phyloP scores from a whole-genome alignment of 768 basidiomycete genomes.

The Calocybe cyanea region DNA sequence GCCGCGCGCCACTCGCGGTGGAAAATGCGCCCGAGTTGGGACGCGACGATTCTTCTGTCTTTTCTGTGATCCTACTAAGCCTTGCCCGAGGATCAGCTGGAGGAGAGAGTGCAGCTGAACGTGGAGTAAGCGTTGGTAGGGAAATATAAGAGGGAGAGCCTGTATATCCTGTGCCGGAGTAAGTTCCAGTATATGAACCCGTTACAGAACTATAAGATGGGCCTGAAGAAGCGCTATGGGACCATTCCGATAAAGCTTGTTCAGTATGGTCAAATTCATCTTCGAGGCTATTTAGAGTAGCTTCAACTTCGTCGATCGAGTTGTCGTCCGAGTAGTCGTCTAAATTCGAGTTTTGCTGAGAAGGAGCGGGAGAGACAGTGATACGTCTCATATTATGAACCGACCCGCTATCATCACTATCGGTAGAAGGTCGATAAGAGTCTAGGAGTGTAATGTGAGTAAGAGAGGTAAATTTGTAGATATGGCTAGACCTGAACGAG shows the following conservation, averaged over 20 bases:
- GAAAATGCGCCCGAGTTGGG: conserved; percentile 46
- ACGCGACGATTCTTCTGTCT: conserved; percentile 68
- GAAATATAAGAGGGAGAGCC: conserved; percentile 46
- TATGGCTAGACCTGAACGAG: conserved; percentile 45
- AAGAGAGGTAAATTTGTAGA: conserved; percentile 2
- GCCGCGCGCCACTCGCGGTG: conserved; percentile 27
- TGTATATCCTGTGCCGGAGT: conserved; percentile 35
- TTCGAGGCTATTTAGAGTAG: conserved; percentile 61
- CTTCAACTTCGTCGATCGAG: conserved; percentile 71
- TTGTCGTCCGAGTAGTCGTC: conserved; percentile 50
- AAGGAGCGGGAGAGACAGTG: conserved; percentile 48
- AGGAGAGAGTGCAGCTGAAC: conserved; percentile 29
- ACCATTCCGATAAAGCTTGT: conserved; percentile 64
- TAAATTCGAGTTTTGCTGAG: conserved; percentile 28
- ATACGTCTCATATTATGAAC: conserved; percentile 48
- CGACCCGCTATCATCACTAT: conserved; percentile 37
- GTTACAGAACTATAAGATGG: conserved; percentile 36
- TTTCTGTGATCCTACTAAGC: conserved; percentile 76
- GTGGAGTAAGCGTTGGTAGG: conserved; percentile 34
- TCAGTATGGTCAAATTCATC: conserved; percentile 65
- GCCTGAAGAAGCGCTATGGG: conserved; percentile 40
- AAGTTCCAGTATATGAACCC: conserved; percentile 34
- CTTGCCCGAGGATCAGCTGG: conserved; percentile 36
- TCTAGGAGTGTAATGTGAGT: conserved; percentile 26
- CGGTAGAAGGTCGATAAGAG: conserved; percentile 44